A percentile compares a stretch with the other conserved stretches of the same genome.
These are phyloP conservation scores for Xylona heveae DNA, from an alignment of 495 filamentous ascomycete species.

Conservation along the genomic window DNA sequence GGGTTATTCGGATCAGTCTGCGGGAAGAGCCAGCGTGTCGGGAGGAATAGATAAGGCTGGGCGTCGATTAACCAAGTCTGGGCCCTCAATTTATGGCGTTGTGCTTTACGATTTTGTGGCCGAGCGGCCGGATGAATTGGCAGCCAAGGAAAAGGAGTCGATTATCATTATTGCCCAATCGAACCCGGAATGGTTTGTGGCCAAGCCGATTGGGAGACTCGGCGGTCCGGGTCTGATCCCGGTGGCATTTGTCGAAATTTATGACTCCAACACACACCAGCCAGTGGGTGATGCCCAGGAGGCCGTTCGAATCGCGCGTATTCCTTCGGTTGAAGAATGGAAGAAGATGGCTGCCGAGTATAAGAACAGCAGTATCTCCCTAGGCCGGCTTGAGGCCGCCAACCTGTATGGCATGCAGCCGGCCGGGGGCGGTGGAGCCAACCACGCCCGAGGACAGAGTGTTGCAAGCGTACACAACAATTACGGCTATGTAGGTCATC, in stretches of 20 bases:
- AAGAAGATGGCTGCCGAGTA: slow-evolving; percentile 99
- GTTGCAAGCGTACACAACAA: too few relatives aligned
- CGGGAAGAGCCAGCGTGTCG: slow-evolving; percentile 18
- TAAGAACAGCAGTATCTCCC: slow-evolving; percentile 93
- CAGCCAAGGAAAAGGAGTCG: slow-evolving; percentile 83
- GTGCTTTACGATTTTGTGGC: slow-evolving; percentile 96
- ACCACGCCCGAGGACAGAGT: too few relatives aligned
- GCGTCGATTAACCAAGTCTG: too few relatives aligned
- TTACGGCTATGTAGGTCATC: too few relatives aligned
- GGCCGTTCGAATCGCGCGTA: slow-evolving; percentile 71
- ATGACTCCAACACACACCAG: slow-evolving; percentile 76
- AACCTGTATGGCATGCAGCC: slow-evolving; percentile 21
- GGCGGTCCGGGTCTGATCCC: slow-evolving; percentile 91
- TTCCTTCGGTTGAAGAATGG: slow-evolving; percentile 98
- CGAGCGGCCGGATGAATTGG: slow-evolving; percentile 83
- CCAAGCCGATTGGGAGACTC: slow-evolving; percentile 87
- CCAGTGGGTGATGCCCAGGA: slow-evolving; percentile 67
- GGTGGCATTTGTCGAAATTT: slow-evolving; percentile 89
- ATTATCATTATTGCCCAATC: slow-evolving; percentile 98
- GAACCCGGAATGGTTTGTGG: slow-evolving; percentile 99
- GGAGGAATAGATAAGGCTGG: slow-evolving; percentile 36
- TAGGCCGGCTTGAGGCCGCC: slow-evolving; percentile 81
- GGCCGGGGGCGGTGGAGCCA: too few relatives aligned
- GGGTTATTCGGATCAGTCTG: slow-evolving; percentile 48
- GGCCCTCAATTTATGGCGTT: slow-evolving; percentile 86